A percentile compares a stretch with the other conserved stretches of the same genome.
These are phyloP conservation scores for Salvia sclarea DNA, from an alignment of 305 asterid genomes.

Conservation along the genomic window DNA sequence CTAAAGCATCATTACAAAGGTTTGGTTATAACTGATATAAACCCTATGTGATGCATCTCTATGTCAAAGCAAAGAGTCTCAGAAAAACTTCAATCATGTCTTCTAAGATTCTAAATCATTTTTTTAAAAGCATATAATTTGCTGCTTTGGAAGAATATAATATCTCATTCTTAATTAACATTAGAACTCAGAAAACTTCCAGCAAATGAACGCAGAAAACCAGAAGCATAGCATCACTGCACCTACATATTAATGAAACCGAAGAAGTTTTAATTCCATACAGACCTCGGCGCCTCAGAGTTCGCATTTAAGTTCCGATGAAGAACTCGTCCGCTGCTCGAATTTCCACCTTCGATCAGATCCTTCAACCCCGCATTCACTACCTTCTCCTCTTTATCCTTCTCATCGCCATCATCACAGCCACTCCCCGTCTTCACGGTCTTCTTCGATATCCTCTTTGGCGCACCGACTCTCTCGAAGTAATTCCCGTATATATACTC, in stretches of 20 bases:
- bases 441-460: constrained; percentile 34
- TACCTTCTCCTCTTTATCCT: constrained; percentile 47
- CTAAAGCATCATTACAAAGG: background rate
- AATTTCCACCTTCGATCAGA: constrained; percentile 61
- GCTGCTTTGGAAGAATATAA: background rate
- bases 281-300: constrained; percentile 42
- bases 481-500: constrained; percentile 95
- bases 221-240: background rate
- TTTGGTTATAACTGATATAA: background rate
- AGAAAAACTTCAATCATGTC: background rate
- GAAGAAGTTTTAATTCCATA: constrained; percentile 19
- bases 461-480: constrained; percentile 62
- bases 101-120: background rate
- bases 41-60: background rate
- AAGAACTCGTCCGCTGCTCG: constrained; percentile 52
- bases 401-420: constrained; percentile 32
- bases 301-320: constrained; percentile 51
- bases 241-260: background rate
- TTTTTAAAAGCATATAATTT: background rate
- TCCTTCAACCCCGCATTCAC: constrained; percentile 76
- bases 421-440: constrained; percentile 19
- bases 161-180: background rate
- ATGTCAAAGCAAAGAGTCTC: background rate
- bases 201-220: constrained; percentile 19
- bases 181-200: constrained; percentile 3